Conservation (phyloP, 2,329 filamentous ascomycete species). For the Fusarium irregulare region DNA sequence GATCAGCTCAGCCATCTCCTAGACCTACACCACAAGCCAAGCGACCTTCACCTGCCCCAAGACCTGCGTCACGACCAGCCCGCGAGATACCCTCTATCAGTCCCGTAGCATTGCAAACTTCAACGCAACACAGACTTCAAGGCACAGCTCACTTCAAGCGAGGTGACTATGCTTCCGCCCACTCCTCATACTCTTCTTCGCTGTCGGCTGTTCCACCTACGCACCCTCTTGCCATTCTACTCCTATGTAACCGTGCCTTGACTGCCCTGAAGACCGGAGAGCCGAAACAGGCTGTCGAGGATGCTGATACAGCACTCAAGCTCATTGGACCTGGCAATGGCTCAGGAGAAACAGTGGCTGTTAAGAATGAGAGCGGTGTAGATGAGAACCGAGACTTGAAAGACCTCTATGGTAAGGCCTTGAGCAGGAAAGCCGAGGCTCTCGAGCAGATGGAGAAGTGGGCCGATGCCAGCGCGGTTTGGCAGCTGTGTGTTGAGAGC, state of each 20-base stretch:
- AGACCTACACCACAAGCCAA: conserved; percentile 52
- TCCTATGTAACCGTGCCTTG: conserved; percentile 90
- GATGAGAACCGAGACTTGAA: conserved; percentile 84
- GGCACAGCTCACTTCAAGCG: conserved; percentile 93
- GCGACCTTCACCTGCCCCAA: conserved; percentile 52
- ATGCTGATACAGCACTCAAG: conserved; percentile 82
- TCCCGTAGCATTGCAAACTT: conserved; percentile 75
- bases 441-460: conserved; percentile 96
- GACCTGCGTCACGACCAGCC: conserved; percentile 60
- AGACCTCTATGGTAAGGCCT: conserved; percentile 91
- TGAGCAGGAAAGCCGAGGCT: conserved; percentile 95
- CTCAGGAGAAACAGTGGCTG: conserved; percentile 80
- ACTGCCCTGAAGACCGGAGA: conserved; percentile 93
- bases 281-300: conserved; percentile 84
- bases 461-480: conserved; percentile 82
- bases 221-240: conserved; percentile 88
- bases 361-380: conserved; percentile 67
- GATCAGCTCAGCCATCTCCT: conserved; percentile 55
- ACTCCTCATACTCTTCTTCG: conserved; percentile 83
- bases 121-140: conserved; percentile 79
- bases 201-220: conserved; percentile 77
- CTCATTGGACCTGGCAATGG: conserved; percentile 85
- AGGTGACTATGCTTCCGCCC: conserved; percentile 89
- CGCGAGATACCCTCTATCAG: conserved; percentile 76
- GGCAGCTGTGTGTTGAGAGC: conserved; percentile 84